A percentile compares a stretch with the other conserved stretches of the same genome.
phyloP scores from a whole-genome alignment of 352 stramenopile species.

The Phytophthora pluvialis region DNA sequence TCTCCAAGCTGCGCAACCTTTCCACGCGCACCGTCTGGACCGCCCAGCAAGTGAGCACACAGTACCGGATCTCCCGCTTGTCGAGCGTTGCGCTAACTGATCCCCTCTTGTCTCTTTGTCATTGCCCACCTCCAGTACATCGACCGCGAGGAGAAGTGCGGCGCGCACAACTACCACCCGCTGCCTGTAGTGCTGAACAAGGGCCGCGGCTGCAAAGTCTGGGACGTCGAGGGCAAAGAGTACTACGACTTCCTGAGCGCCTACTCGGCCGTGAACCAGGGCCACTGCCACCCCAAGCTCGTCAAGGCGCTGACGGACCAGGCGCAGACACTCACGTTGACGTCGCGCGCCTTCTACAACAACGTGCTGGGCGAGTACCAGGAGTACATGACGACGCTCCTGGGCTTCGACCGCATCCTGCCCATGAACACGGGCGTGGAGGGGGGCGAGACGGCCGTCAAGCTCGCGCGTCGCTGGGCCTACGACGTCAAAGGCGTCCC shows the following conservation, averaged over 20 bases:
- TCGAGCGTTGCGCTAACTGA: slow-evolving; percentile 17
- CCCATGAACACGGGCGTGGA: slow-evolving; percentile 99
- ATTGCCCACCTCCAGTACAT: slow-evolving; percentile 58
- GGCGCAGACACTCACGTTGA: slow-evolving; percentile 95
- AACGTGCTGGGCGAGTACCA: slow-evolving; percentile 97
- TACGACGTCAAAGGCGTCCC: slow-evolving; percentile 98
- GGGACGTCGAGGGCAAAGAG: slow-evolving; percentile 96
- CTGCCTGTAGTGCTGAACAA: slow-evolving; percentile 96
- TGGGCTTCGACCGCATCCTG: slow-evolving; percentile 98
- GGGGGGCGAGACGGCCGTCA: slow-evolving; percentile 98
- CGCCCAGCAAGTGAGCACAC: slow-evolving; percentile 43
- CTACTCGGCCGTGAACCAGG: slow-evolving; percentile 93
- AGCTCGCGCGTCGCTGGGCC: slow-evolving; percentile 96
- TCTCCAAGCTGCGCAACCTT: slow-evolving; percentile 20
- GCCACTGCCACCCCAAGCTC: slow-evolving; percentile 99
- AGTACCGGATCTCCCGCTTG: neutral
- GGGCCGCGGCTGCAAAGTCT: slow-evolving; percentile 95
- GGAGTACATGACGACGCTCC: slow-evolving; percentile 97
- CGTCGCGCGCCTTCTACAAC: slow-evolving; percentile 99
- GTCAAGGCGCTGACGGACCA: slow-evolving; percentile 94
- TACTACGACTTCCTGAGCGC: slow-evolving; percentile 99
- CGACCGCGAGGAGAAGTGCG: slow-evolving; percentile 91
- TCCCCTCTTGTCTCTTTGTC: neutral
- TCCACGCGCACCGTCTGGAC: slow-evolving; percentile 46
- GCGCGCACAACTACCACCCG: slow-evolving; percentile 99